phyloP scores from a whole-genome alignment of 305 asterid species.

The Plantago coronopus region DNA sequence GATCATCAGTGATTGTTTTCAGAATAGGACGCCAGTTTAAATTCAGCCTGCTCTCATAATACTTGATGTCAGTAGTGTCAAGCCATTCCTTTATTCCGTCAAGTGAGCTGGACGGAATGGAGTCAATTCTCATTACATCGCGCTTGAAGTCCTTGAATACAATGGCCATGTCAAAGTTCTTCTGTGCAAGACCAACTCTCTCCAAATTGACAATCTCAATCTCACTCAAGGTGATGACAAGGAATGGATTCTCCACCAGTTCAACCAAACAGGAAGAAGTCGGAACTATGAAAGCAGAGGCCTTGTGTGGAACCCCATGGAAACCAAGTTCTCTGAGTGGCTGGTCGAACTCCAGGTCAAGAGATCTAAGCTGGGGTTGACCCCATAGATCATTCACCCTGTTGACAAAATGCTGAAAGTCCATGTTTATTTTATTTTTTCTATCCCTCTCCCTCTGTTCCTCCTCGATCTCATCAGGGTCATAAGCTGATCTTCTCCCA shows the following conservation, averaged over 20 bases:
- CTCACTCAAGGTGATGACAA: conserved; percentile 62
- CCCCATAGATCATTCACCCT: conserved; percentile 76
- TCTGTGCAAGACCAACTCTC: conserved; percentile 84
- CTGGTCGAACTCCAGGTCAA: conserved; percentile 77
- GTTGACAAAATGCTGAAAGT: conserved; percentile 66
- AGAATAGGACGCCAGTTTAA: conserved; percentile 71
- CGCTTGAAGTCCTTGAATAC: conserved; percentile 84
- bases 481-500: conserved; percentile 70
- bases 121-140: conserved; percentile 68
- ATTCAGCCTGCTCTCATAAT: conserved; percentile 78
- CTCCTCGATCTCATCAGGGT: conserved; percentile 90
- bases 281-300: conserved; percentile 69
- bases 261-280: conserved; percentile 77
- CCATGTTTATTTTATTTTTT: conserved; percentile 67
- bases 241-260: conserved; percentile 68
- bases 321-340: conserved; percentile 80
- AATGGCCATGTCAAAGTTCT: conserved; percentile 79
- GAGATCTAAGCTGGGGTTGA: conserved; percentile 52
- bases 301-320: conserved; percentile 71
- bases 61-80: conserved; percentile 76
- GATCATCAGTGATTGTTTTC: conserved; percentile 66
- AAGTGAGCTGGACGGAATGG: conserved; percentile 59
- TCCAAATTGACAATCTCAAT: conserved; percentile 82
- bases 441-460: conserved; percentile 84
- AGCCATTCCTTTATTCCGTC: conserved; percentile 82